Evolutionary conservation across 495 filamentous ascomycete genomes (phyloP).

Genomic region (Penicillium maclennaniae): DNA sequence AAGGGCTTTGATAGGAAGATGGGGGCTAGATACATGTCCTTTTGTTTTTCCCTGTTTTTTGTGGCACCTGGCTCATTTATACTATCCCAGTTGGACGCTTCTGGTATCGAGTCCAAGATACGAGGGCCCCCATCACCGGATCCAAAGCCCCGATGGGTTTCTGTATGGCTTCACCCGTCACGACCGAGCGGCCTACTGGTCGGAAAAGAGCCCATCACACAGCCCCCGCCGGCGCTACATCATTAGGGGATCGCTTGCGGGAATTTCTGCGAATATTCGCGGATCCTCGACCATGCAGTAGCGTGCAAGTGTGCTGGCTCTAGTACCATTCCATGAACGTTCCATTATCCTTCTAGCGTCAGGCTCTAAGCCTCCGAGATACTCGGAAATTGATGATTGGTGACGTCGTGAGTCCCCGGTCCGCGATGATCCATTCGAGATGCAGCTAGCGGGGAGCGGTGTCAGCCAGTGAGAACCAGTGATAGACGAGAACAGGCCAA

Average conservation of each 20-base stretch:
- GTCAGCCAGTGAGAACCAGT: background rate
- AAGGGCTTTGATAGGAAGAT: background rate
- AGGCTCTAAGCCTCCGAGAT: background rate
- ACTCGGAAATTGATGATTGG: slow-evolving; percentile 2
- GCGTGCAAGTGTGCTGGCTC: background rate
- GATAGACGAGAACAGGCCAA: background rate
- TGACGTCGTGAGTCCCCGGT: background rate
- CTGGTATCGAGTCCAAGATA: background rate
- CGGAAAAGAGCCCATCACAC: slow-evolving; percentile 2
- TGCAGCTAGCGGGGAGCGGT: background rate
- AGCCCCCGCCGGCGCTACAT: slow-evolving; percentile 10
- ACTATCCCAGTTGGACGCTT: background rate
- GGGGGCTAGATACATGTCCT: background rate
- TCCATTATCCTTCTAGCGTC: slow-evolving; percentile 24
- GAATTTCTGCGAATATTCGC: slow-evolving; percentile 21
- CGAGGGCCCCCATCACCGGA: background rate
- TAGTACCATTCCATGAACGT: slow-evolving; percentile 8
- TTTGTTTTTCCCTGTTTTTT: background rate
- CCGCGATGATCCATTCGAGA: background rate
- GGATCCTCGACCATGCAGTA: slow-evolving; percentile 20
- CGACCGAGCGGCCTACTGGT: background rate
- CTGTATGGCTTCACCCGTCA: background rate
- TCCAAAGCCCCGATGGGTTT: background rate
- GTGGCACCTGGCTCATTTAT: background rate
- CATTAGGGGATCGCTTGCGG: slow-evolving; percentile 19